Percentiles rank a stretch among this genome's conserved stretches.
phyloP scores from a whole-genome alignment of 2,329 filamentous ascomycete genomes.

The Colletotrichum sp. region DNA sequence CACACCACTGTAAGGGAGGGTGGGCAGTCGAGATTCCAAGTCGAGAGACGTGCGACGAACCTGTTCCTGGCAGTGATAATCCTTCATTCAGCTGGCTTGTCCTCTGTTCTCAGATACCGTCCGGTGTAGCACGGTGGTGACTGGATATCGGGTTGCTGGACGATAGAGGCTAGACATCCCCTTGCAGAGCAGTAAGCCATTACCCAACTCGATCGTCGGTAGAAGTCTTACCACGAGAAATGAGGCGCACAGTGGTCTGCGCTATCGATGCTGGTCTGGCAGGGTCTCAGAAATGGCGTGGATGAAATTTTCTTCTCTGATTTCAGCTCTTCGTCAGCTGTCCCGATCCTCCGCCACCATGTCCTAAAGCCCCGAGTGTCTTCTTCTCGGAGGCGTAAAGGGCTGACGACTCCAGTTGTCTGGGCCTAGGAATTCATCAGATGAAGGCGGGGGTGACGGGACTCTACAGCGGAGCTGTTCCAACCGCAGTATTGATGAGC shows the following conservation, averaged over 20 bases:
- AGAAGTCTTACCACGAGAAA: background rate
- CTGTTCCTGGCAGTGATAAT: background rate
- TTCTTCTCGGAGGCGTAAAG: background rate
- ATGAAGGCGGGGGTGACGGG: background rate
- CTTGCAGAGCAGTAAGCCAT: background rate
- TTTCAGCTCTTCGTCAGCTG: background rate
- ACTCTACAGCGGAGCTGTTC: background rate
- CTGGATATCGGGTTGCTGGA: background rate
- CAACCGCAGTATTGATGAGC: background rate
- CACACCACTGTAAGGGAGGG: background rate
- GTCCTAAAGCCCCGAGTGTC: background rate
- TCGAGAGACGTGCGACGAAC: background rate
- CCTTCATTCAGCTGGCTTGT: background rate
- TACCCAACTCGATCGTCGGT: background rate
- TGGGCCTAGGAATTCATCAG: background rate
- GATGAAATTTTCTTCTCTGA: background rate
- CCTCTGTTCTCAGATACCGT: background rate
- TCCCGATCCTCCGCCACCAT: background rate
- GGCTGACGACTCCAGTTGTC: background rate
- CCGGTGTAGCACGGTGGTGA: background rate
- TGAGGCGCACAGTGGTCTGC: background rate
- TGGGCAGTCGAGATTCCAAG: background rate
- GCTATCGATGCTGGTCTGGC: background rate
- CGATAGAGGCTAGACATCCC: background rate
- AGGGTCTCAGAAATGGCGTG: background rate